A percentile compares a stretch with the other conserved stretches of the same genome.
Evolutionary conservation across 106 monocot genomes (phyloP).

Genomic region (Platanthera guangdongensis): DNA sequence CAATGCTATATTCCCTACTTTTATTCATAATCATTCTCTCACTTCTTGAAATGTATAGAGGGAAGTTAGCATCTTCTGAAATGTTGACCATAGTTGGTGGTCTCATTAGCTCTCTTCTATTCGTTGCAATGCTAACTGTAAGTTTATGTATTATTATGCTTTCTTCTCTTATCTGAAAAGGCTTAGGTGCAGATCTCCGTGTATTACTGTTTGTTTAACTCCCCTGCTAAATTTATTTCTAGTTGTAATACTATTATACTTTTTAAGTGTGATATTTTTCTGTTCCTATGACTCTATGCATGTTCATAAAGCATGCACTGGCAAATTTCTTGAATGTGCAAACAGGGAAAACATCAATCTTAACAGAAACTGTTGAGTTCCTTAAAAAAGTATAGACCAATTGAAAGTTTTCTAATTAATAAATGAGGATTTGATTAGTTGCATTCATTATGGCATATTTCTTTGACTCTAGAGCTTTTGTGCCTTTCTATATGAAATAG

Average conservation of each 20-base stretch:
- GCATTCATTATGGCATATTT: too few relatives aligned
- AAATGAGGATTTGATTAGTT: too few relatives aligned
- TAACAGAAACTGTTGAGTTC: too few relatives aligned
- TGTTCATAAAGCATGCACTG: background rate
- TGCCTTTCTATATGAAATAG: too few relatives aligned
- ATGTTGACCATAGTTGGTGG: slow-evolving; percentile 77
- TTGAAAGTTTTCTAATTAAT: too few relatives aligned
- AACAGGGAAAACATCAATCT: too few relatives aligned
- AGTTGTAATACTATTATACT: background rate
- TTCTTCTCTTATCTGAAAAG: background rate
- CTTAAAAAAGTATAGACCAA: too few relatives aligned
- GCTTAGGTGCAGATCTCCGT: background rate
- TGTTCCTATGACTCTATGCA: background rate
- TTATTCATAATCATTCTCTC: slow-evolving; percentile 71
- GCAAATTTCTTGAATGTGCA: too few relatives aligned
- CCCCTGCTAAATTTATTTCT: background rate
- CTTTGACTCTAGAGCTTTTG: too few relatives aligned
- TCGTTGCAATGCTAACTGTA: slow-evolving; percentile 62
- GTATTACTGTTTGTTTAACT: background rate
- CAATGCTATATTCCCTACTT: slow-evolving; percentile 76
- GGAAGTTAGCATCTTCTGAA: slow-evolving; percentile 79
- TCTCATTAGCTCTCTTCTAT: slow-evolving; percentile 76
- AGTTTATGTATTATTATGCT: slow-evolving; percentile 16
- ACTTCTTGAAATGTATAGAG: slow-evolving; percentile 78
- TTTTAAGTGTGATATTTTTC: background rate